Conservation (phyloP, 2,329 filamentous ascomycete species). For the Didymella arachidicola region DNA sequence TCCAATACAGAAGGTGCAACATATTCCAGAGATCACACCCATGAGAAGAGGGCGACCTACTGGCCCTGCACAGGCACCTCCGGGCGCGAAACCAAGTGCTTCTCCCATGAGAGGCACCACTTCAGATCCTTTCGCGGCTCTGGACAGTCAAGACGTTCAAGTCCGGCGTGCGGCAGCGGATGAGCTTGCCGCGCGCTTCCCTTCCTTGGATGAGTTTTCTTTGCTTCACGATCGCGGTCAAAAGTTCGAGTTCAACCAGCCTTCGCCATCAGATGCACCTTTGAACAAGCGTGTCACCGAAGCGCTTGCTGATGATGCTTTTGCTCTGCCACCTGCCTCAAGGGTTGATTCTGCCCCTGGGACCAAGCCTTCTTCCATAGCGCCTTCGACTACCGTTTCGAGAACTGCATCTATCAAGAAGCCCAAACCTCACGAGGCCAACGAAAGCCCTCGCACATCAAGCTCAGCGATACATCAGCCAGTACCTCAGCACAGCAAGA, state of each 20-base stretch:
- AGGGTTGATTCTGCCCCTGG: constrained; percentile 41
- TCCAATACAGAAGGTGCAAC: constrained; percentile 72
- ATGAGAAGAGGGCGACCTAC: constrained; percentile 88
- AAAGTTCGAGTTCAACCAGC: constrained; percentile 79
- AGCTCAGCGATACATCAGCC: constrained; percentile 52
- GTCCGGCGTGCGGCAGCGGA: constrained; percentile 66
- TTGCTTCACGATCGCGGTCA: constrained; percentile 82
- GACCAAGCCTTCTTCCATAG: constrained; percentile 38
- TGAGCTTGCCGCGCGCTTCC: constrained; percentile 85
- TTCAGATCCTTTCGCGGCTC: constrained; percentile 87
- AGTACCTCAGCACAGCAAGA: constrained; percentile 58
- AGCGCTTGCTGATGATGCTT: constrained; percentile 84
- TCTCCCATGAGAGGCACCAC: constrained; percentile 74
- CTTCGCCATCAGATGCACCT: constrained; percentile 53
- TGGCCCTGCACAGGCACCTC: constrained; percentile 56
- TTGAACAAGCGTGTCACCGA: constrained; percentile 74
- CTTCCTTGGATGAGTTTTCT: constrained; percentile 91
- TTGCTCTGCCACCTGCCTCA: constrained; percentile 60
- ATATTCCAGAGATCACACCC: constrained; percentile 87
- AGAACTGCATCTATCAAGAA: constrained; percentile 46
- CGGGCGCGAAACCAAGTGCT: constrained; percentile 63
- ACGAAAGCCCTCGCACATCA: constrained; percentile 31
- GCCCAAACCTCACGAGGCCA: constrained; percentile 24
- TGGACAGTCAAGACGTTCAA: constrained; percentile 71
- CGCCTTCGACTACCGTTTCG: constrained; percentile 42